Conservation (phyloP, 176 grass and related monocot species). For the Alopecurus myosuroides region DNA sequence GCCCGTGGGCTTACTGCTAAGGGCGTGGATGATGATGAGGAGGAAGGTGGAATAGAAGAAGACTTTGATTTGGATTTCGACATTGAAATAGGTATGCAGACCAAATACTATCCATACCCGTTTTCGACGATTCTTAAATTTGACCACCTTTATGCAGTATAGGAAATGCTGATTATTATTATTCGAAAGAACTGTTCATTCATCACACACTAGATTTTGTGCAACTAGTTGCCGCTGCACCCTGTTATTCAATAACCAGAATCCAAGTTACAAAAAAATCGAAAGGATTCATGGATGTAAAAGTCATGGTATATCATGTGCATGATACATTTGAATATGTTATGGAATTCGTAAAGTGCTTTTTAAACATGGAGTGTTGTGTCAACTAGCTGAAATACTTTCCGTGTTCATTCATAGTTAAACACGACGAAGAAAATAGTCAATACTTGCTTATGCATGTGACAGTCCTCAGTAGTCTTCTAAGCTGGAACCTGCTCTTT, state of each 20-base stretch:
- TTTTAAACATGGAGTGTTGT: neutral
- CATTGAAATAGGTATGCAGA: constrained; percentile 64
- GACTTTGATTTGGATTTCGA: constrained; percentile 86
- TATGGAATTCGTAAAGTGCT: neutral
- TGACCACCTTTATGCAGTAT: neutral
- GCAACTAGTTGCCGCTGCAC: neutral
- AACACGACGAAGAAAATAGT: constrained; percentile 10
- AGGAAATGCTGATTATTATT: constrained; percentile 1
- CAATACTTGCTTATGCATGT: neutral
- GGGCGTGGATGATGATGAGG: constrained; percentile 31
- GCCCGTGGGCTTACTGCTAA: constrained; percentile 37
- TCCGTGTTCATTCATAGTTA: constrained; percentile 4
- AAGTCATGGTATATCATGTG: neutral
- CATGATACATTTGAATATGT: neutral
- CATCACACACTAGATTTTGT: neutral
- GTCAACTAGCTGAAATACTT: neutral
- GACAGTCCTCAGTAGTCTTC: constrained; percentile 14
- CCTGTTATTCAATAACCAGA: neutral
- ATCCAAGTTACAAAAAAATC: neutral
- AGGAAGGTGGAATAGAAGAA: constrained; percentile 56
- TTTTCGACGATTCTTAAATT: neutral
- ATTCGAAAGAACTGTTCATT: neutral
- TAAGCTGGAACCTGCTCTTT: constrained; percentile 18
- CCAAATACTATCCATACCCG: neutral
- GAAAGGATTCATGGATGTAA: neutral